A percentile compares a stretch with the other conserved stretches of the same genome.
phyloP scores from a whole-genome alignment of 345 rosid genomes.

The Anacardium occidentale region DNA sequence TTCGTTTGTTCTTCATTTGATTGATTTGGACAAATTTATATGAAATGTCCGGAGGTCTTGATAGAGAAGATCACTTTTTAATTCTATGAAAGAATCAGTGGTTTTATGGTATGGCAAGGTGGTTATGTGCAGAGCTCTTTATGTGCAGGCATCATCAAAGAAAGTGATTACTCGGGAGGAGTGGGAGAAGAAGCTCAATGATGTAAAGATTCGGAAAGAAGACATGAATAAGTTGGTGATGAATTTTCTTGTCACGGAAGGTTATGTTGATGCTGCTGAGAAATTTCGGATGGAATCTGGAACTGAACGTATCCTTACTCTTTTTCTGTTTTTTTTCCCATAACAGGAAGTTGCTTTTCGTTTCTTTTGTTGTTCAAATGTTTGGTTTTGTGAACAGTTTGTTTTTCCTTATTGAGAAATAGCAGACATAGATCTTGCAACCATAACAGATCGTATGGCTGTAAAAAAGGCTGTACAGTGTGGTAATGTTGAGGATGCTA shows the following conservation, averaged over 20 bases:
- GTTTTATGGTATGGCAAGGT: not conserved
- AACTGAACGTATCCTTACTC: slow-evolving; percentile 78
- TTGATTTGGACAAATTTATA: not conserved
- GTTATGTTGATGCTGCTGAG: slow-evolving; percentile 93
- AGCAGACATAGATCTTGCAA: slow-evolving; percentile 97
- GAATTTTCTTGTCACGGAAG: slow-evolving; percentile 98
- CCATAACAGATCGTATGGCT: slow-evolving; percentile 92
- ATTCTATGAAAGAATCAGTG: too few species aligned
- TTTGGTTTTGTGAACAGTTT: not conserved
- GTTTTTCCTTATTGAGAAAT: slow-evolving; percentile 49
- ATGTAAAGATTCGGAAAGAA: slow-evolving; percentile 82
- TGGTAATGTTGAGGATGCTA: slow-evolving; percentile 97
- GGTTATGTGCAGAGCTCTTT: slow-evolving; percentile 11
- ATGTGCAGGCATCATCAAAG: slow-evolving; percentile 55
- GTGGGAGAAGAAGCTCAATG: slow-evolving; percentile 93
- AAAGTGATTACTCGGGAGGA: slow-evolving; percentile 76
- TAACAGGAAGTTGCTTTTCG: not conserved
- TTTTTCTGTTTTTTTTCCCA: not conserved
- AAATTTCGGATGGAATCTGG: slow-evolving; percentile 90
- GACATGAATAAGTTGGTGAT: slow-evolving; percentile 95
- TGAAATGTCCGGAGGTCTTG: not conserved
- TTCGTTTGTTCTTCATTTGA: not conserved
- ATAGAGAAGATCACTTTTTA: not conserved
- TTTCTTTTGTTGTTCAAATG: slow-evolving; percentile 5
- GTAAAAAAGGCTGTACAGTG: slow-evolving; percentile 94